Conservation (phyloP, 2,329 filamentous ascomycete genomes). For the Rachicladosporium sp. region DNA sequence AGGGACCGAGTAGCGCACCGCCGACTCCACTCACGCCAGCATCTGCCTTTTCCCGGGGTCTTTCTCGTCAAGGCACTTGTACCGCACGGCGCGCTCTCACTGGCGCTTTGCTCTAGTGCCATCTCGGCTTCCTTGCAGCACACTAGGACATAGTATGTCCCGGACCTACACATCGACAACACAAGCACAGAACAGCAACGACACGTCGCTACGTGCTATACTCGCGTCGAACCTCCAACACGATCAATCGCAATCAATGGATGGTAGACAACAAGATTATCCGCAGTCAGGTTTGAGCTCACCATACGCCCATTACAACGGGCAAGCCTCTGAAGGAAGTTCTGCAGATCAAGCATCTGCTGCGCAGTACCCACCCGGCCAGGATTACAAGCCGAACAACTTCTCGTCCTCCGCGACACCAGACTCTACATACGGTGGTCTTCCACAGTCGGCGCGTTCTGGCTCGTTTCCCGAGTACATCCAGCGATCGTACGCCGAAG, state of each 20-base stretch:
- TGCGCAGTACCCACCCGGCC: constrained; percentile 75
- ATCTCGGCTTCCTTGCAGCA: constrained; percentile 15
- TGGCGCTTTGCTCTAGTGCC: constrained; percentile 18
- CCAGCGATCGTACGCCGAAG: constrained; percentile 61
- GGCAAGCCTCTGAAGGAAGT: constrained; percentile 69
- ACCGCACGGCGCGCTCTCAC: constrained; percentile 23
- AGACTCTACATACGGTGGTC: constrained; percentile 77
- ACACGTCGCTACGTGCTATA: constrained; percentile 28
- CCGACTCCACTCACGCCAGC: constrained; percentile 23
- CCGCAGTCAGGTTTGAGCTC: constrained; percentile 42
- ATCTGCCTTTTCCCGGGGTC: constrained; percentile 18
- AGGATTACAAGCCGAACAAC: constrained; percentile 62
- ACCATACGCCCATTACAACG: constrained; percentile 40
- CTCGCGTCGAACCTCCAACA: constrained; percentile 26
- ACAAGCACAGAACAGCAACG: constrained; percentile 24
- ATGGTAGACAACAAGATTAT: constrained; percentile 41
- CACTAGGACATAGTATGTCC: constrained; percentile 33
- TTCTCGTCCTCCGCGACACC: constrained; percentile 65
- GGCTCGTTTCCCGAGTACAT: constrained; percentile 79
- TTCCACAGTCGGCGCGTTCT: constrained; percentile 57
- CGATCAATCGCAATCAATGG: constrained; percentile 34
- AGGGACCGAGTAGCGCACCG: constrained; percentile 31
- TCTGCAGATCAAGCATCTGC: constrained; percentile 84
- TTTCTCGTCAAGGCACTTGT: constrained; percentile 22
- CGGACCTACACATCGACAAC: constrained; percentile 31